These are phyloP conservation scores for Aureobasidium musti DNA, from an alignment of 2,329 filamentous ascomycete species.

Conservation along the genomic window DNA sequence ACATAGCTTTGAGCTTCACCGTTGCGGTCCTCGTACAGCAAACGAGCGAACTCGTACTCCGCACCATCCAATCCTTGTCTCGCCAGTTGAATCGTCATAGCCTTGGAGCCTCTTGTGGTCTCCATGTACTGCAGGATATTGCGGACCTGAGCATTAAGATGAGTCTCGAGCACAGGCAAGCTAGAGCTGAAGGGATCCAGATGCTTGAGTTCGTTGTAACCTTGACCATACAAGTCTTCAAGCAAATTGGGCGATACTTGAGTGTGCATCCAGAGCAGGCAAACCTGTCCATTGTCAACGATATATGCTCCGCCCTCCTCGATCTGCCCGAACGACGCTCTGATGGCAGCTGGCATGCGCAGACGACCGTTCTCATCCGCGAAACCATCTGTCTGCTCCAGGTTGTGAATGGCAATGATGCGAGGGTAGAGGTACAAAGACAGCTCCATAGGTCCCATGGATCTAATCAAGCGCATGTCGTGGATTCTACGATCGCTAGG, in stretches of 20 bases:
- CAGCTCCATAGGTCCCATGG: constrained; percentile 82
- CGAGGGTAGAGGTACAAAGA: constrained; percentile 93
- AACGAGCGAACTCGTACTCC: constrained; percentile 91
- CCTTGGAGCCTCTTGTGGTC: constrained; percentile 79
- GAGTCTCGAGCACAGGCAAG: constrained; percentile 83
- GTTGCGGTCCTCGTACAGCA: constrained; percentile 91
- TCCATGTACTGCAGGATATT: constrained; percentile 89
- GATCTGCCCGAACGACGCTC: constrained; percentile 81
- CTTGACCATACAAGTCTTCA: constrained; percentile 83
- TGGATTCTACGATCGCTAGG: constrained; percentile 87
- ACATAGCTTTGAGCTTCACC: constrained; percentile 98
- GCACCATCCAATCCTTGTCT: constrained; percentile 90
- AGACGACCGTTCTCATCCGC: constrained; percentile 89
- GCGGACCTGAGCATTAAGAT: constrained; percentile 90
- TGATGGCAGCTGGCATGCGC: constrained; percentile 75
- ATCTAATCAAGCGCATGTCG: constrained; percentile 85
- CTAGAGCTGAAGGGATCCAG: constrained; percentile 80
- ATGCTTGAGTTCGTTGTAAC: constrained; percentile 67
- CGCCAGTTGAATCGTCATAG: constrained; percentile 84
- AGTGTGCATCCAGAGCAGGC: constrained; percentile 87
- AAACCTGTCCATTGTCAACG: constrained; percentile 91
- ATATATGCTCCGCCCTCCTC: constrained; percentile 94
- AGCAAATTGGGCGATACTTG: constrained; percentile 92
- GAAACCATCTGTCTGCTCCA: constrained; percentile 85
- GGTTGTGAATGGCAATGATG: constrained; percentile 88